phyloP scores from a whole-genome alignment of 148 eudicot genomes.

The Beta vulgaris region DNA sequence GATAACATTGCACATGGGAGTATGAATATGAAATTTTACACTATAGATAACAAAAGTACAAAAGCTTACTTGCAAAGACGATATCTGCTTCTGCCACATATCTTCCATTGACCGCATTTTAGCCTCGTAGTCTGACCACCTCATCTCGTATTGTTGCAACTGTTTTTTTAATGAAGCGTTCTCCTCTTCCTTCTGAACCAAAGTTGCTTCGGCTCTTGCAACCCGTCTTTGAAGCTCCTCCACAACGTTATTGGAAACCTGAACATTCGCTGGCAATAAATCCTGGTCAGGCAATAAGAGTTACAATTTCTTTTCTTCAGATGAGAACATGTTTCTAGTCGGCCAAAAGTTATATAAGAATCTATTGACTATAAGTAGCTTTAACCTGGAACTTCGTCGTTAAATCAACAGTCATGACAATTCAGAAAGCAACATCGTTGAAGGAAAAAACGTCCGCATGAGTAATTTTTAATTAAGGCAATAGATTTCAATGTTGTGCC shows the following conservation, averaged over 20 bases:
- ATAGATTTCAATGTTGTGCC: neutral
- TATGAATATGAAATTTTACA: neutral
- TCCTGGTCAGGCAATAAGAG: constrained; percentile 51
- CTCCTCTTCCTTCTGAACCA: constrained; percentile 68
- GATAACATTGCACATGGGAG: neutral
- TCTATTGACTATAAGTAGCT: neutral
- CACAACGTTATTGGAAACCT: constrained; percentile 43
- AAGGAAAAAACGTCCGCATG: neutral
- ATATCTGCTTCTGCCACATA: constrained; percentile 83
- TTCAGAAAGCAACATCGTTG: neutral
- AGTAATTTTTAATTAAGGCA: neutral
- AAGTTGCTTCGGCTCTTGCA: constrained; percentile 53
- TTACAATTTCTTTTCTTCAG: constrained; percentile 8
- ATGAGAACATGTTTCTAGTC: neutral
- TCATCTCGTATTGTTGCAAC: constrained; percentile 52
- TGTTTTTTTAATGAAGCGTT: constrained; percentile 59
- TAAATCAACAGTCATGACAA: neutral
- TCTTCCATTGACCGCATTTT: constrained; percentile 87
- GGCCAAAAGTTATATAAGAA: neutral
- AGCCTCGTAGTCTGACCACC: constrained; percentile 68
- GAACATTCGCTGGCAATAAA: constrained; percentile 36
- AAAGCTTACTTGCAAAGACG: constrained; percentile 67
- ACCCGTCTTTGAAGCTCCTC: constrained; percentile 68
- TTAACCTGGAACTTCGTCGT: neutral
- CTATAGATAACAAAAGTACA: neutral